Base-by-base conservation (phyloP, 2,329 filamentous ascomycete genomes). In the Hymenoscyphus linearis region DNA sequence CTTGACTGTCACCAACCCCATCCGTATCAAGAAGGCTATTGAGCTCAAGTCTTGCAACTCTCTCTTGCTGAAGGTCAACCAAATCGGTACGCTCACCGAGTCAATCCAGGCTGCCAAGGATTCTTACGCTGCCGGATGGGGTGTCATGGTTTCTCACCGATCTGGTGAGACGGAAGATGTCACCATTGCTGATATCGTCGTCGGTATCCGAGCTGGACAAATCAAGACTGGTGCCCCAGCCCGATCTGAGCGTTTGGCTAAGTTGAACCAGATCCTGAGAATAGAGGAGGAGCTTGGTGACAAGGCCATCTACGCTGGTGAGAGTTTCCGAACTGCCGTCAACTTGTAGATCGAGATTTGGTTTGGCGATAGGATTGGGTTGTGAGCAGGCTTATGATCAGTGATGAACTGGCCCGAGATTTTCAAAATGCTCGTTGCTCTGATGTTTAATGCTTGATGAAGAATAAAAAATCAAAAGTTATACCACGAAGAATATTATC, bases 111-210 rank as follows among this genome's bases (percentile, higher is more conserved):
- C 95, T 60, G 93, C 95, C 78, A 97, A 98, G 86, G 95, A 98
- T 82, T 96, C 93, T 57, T 98, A 95, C 77, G 90, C 89, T 70
- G 93, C 91, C 72, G 87, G 86, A 77, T 99, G 95, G 95, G 93
- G 93, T 77, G 93, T 99, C 82, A 98, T 99, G 95, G 95, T 99
- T 68, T 98, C 95, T 69, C 95, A 99, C 85, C 89, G 95, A 73
- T 99, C 95, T 66, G 95, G 95, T 78, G 95, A 99, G 89, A 99
- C 95, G 64, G 95, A 98, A 82, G 95, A 99, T 82, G 95, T 99
- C 73, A 99, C 95, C 79, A 99, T 99, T 77, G 89, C 95, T 71
- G 95, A 99, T 77, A 95, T 99, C 71, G 92, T 93, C 68, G 95
- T 99, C 71, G 95, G 95, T 82, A 90, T 99, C 75, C 91, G 95